A percentile compares a stretch with the other conserved stretches of the same genome.
phyloP scores from a whole-genome alignment of 352 stramenopile species.

The Phytophthora lateralis region DNA sequence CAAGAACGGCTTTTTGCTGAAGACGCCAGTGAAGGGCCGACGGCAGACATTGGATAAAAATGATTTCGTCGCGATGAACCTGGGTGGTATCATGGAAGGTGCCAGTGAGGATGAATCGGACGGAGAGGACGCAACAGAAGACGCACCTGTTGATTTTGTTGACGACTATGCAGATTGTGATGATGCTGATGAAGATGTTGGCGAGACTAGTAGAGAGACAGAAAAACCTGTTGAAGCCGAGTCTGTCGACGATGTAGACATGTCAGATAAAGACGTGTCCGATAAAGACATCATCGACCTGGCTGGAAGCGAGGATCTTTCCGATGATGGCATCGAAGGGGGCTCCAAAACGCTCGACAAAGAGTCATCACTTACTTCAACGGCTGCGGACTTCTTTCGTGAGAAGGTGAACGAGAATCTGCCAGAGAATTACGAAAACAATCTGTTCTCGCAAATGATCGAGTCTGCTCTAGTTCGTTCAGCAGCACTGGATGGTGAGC shows the following conservation, averaged over 20 bases:
- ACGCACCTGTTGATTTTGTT: conserved; percentile 42
- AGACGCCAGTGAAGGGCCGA: conserved; percentile 55
- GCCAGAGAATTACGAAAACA: conserved; percentile 56
- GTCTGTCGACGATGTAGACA: conserved; percentile 31
- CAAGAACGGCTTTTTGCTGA: conserved; percentile 63
- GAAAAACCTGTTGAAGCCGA: conserved; percentile 31
- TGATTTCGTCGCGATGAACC: conserved; percentile 40
- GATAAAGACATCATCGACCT: conserved; percentile 36
- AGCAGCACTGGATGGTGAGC: conserved; percentile 45
- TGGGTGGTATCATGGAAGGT: conserved; percentile 45
- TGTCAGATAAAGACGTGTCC: conserved; percentile 21
- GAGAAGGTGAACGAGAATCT: conserved; percentile 47
- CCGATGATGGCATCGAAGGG: conserved; percentile 21
- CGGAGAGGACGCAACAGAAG: conserved; percentile 40
- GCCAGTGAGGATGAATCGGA: conserved; percentile 52
- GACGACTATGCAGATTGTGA: conserved; percentile 39
- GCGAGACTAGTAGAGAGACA: conserved; percentile 16
- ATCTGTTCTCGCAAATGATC: conserved; percentile 70
- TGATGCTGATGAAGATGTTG: conserved; percentile 36
- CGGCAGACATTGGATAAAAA: conserved; percentile 37
- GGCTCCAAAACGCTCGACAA: conserved; percentile 24
- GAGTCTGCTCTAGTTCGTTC: conserved; percentile 77
- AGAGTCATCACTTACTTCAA: conserved; percentile 38
- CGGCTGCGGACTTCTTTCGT: conserved; percentile 68
- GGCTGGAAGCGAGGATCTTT: conserved; percentile 24